A percentile compares a stretch with the other conserved stretches of the same genome.
Evolutionary conservation across 129 eudicot genomes (phyloP).

Genomic region (Artemisia tridentata): DNA sequence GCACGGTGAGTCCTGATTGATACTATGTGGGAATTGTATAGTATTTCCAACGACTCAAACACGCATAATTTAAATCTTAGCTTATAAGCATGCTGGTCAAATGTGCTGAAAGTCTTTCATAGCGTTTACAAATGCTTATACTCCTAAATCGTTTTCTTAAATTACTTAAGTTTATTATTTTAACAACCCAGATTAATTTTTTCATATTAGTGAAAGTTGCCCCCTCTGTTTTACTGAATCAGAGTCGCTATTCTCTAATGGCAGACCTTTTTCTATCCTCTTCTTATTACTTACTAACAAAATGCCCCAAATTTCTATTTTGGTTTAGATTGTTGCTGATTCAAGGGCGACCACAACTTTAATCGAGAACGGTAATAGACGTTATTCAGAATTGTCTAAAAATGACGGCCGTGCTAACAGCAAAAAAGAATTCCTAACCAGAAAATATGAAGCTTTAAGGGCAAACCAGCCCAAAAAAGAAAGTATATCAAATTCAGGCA

Average conservation of each 20-base stretch:
- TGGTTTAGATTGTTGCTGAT: conserved; percentile 40
- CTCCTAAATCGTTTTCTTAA: too few species aligned
- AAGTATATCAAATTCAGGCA: conserved; percentile 9
- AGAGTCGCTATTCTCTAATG: too few species aligned
- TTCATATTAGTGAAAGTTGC: too few species aligned
- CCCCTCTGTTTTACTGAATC: too few species aligned
- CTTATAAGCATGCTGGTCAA: neutral
- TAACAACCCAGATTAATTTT: too few species aligned
- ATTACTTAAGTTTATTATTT: too few species aligned
- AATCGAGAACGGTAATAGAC: conserved; percentile 29
- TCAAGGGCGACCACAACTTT: conserved; percentile 35
- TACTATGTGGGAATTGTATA: neutral
- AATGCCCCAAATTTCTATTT: neutral
- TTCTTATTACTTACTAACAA: neutral
- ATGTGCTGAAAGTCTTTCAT: neutral
- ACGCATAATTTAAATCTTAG: neutral
- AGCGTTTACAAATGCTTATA: neutral
- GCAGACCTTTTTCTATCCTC: neutral
- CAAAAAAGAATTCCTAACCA: conserved; percentile 37
- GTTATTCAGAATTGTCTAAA: conserved; percentile 26
- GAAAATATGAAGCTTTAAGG: conserved; percentile 48
- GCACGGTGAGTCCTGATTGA: conserved; percentile 39
- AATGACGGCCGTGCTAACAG: conserved; percentile 23
- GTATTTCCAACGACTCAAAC: neutral
- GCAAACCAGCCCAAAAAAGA: conserved; percentile 32